Evolutionary conservation across 352 stramenopile genomes (phyloP).

Genomic region (Globisporangium nunn): DNA sequence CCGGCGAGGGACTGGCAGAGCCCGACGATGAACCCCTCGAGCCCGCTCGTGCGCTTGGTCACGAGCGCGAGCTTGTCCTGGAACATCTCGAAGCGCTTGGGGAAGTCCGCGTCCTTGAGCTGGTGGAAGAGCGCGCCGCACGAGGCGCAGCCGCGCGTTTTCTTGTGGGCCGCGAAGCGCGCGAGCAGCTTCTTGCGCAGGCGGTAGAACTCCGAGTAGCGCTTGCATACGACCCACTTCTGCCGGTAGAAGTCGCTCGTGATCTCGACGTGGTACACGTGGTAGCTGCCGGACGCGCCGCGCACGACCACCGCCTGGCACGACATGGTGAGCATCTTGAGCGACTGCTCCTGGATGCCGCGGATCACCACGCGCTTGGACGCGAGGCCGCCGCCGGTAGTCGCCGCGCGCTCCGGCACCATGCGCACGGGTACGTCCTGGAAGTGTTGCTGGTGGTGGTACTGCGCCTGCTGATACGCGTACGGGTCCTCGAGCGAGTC

Average conservation of each 20-base stretch:
- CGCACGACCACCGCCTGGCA: slow-evolving; percentile 73
- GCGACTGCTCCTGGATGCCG: slow-evolving; percentile 69
- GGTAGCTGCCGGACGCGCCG: slow-evolving; percentile 70
- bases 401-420: slow-evolving; percentile 25
- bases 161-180: slow-evolving; percentile 51
- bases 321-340: slow-evolving; percentile 65
- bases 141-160: slow-evolving; percentile 34
- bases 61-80: slow-evolving; percentile 61
- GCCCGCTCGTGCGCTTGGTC: slow-evolving; percentile 41
- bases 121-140: slow-evolving; percentile 49
- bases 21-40: slow-evolving; percentile 76
- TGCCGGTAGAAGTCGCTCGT: slow-evolving; percentile 87
- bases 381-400: slow-evolving; percentile 23
- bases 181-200: slow-evolving; percentile 68
- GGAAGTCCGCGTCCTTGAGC: slow-evolving; percentile 70
- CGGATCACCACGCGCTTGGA: slow-evolving; percentile 67
- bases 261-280: slow-evolving; percentile 83
- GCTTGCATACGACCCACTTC: slow-evolving; percentile 85
- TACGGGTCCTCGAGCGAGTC: slow-evolving; percentile 21
- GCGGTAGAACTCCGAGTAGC: slow-evolving; percentile 82
- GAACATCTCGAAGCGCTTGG: slow-evolving; percentile 67
- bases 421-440: slow-evolving; percentile 51
- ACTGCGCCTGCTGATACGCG: slow-evolving; percentile 13
- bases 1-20: slow-evolving; percentile 65
- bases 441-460: slow-evolving; percentile 18